Base-by-base conservation (phyloP, 2,329 filamentous ascomycete species). In the Acrocalymma vagum region DNA sequence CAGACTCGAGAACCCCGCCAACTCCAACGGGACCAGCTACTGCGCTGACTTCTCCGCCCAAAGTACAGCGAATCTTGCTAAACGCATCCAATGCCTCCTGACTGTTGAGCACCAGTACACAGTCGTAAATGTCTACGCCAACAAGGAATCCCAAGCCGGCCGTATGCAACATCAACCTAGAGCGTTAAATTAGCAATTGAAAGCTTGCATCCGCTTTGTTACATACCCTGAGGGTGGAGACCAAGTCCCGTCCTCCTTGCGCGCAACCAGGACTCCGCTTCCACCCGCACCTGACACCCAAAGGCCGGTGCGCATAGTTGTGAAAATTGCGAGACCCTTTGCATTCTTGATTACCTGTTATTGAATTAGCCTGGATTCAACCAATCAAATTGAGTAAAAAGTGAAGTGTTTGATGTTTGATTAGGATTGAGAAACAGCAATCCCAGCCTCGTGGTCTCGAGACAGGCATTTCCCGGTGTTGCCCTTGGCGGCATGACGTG, bases 81-180 rank as follows among this genome's bases (percentile, higher is more conserved):
- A 96, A 95, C 1, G 88, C 84, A 53, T 96, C 88, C 30, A 97
- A 75, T 6, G 91, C 90, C 41, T 89, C 81, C 29, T 88, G 83
- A 29, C 88, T 91, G 73, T 95, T 96, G 64, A 96, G 92, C 23
- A 96, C 88, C 7, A 96, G 81, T 10, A 97, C 88, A 62, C 92
- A 96, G 68, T 97, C 93, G 75, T 96, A 97, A 21, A 96, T 91
- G 65, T 97, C 93, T 26, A 96, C 87, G 3, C 92, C 93, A 5
- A 92, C 86, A 37, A 96, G 81, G 63, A 97, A 96, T 23, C 91
- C 93, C 22, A 96, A 79, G 1, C 88, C 90, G 1, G 90, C 84
- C 0, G 93, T 96, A 65, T 97, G 93, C 30, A 96, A 79, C 74
- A 96, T 82, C 53, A 97, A 91, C 31, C 89, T 92, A 0, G 90